Percentiles rank a stretch among this genome's conserved stretches.
phyloP scores from a whole-genome alignment of 306 rosid species.

The Trichosanthes cucumerina region DNA sequence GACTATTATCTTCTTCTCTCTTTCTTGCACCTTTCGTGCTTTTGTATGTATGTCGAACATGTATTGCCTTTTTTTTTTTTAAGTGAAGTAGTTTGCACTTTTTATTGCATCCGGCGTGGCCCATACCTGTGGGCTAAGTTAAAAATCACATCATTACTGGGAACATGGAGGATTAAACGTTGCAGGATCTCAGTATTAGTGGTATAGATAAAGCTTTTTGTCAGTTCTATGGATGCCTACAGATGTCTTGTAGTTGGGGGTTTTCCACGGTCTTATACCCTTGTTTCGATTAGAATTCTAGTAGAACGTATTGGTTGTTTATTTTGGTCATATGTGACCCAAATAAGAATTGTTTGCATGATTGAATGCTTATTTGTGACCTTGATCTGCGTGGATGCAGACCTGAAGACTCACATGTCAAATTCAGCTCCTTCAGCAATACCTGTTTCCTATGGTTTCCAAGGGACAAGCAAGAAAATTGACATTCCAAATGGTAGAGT shows the following conservation, averaged over 20 bases:
- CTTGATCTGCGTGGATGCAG: constrained; percentile 23
- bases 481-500: constrained; percentile 92
- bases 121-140: background rate
- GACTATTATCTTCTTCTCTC: constrained; percentile 8
- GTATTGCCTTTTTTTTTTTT: background rate
- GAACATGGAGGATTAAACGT: background rate
- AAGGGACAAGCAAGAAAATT: constrained; percentile 66
- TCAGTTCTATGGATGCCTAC: background rate
- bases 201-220: background rate
- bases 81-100: background rate
- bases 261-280: background rate
- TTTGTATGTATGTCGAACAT: background rate
- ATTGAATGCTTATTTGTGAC: background rate
- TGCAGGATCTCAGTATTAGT: background rate
- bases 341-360: background rate
- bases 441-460: constrained; percentile 57
- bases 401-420: constrained; percentile 35
- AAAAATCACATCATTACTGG: background rate
- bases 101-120: background rate
- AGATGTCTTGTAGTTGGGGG: background rate
- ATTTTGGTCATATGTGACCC: background rate
- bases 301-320: background rate
- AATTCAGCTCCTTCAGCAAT: constrained; percentile 34
- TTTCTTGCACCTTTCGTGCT: background rate
- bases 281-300: background rate